Evolutionary conservation across 192 early-diverging fungal species (phyloP).

Genomic region (Backusella morwellensis): DNA sequence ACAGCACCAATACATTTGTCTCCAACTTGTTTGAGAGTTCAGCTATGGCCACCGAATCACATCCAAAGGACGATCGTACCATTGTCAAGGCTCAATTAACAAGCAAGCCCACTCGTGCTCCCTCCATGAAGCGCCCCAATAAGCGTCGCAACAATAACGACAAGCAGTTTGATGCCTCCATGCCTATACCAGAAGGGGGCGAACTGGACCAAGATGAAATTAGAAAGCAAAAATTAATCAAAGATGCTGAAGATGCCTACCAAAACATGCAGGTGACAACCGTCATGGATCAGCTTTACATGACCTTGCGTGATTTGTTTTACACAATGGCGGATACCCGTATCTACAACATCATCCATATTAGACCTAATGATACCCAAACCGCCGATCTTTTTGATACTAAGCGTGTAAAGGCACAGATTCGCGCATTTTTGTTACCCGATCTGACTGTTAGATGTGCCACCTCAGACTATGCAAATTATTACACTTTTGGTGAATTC

Average conservation of each 20-base stretch:
- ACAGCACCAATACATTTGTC: slow-evolving; percentile 73
- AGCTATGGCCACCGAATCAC: slow-evolving; percentile 70
- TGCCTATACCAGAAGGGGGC: slow-evolving; percentile 16
- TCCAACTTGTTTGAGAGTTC: slow-evolving; percentile 69
- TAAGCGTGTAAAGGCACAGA: slow-evolving; percentile 65
- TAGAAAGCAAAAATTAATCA: slow-evolving; percentile 22
- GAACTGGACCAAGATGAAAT: slow-evolving; percentile 34
- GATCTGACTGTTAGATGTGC: slow-evolving; percentile 62
- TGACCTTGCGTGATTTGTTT: slow-evolving; percentile 73
- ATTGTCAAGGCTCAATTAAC: slow-evolving; percentile 77
- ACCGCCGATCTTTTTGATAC: slow-evolving; percentile 53
- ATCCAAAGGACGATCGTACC: slow-evolving; percentile 72
- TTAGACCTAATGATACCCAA: slow-evolving; percentile 65
- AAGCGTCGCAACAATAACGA: slow-evolving; percentile 21
- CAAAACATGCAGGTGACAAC: slow-evolving; percentile 44
- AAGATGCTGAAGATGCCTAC: slow-evolving; percentile 32
- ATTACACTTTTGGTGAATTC: slow-evolving; percentile 72
- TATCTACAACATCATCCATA: slow-evolving; percentile 82
- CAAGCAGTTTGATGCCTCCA: not conserved
- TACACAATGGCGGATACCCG: slow-evolving; percentile 74
- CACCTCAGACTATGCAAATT: slow-evolving; percentile 71
- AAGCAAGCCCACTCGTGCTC: slow-evolving; percentile 69
- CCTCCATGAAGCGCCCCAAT: slow-evolving; percentile 55
- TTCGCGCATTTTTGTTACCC: slow-evolving; percentile 64
- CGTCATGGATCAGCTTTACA: slow-evolving; percentile 56